A percentile compares a stretch with the other conserved stretches of the same genome.
These are phyloP conservation scores for Nannochloris sp. DNA, from an alignment of 139 green algal genomes.

Conservation along the genomic window DNA sequence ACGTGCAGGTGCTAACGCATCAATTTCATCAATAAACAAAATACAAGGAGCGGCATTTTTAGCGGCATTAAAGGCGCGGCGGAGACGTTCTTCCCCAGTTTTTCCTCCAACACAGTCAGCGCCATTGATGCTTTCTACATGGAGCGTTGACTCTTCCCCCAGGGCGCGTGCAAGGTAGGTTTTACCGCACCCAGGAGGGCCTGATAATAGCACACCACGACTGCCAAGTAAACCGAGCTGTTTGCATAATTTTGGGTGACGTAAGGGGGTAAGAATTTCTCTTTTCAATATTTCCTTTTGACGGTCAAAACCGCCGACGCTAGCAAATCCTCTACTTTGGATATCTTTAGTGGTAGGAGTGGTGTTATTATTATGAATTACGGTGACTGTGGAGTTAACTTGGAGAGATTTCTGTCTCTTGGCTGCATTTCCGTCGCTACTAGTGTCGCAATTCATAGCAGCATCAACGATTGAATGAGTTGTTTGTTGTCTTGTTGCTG, in stretches of 20 bases:
- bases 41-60: constrained; percentile 62
- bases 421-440: not conserved
- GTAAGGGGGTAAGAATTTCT: constrained; percentile 71
- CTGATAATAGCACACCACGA: constrained; percentile 78
- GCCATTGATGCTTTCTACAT: constrained; percentile 15
- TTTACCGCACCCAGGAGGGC: constrained; percentile 79
- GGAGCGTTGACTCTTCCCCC: constrained; percentile 30
- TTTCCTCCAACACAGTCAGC: constrained; percentile 66
- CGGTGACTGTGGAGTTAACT: too few species aligned
- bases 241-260: constrained; percentile 74
- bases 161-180: constrained; percentile 76
- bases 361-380: too few species aligned
- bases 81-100: not conserved
- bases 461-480: too few species aligned
- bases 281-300: constrained; percentile 66
- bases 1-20: constrained; percentile 29
- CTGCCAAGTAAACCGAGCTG: constrained; percentile 70
- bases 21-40: constrained; percentile 71
- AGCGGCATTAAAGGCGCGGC: constrained; percentile 46
- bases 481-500: too few species aligned
- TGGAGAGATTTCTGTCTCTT: not conserved
- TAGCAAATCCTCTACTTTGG: constrained; percentile 42
- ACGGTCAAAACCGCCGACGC: constrained; percentile 68
- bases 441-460: too few species aligned
- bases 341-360: not conserved